Base-by-base conservation (phyloP, 164 flowering plant genomes). In the Chloranthus sessilifolius region DNA sequence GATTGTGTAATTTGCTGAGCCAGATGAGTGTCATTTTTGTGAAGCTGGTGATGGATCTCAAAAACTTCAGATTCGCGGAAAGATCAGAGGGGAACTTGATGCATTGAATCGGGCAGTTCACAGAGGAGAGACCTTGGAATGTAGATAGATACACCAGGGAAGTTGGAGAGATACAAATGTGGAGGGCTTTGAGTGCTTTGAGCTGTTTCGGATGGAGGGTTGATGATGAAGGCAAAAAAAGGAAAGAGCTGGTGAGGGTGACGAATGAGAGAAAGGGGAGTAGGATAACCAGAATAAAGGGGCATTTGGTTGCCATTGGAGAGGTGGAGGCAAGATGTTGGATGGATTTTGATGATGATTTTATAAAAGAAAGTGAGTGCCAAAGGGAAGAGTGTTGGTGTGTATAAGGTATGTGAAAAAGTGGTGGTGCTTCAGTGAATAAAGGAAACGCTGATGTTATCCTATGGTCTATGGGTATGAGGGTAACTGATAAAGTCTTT, bases 141-240 rank as follows among this genome's bases (percentile, higher is more conserved):
- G 98, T 72, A 53, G 74, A 66, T 68, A 92, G 80, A 43, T 95
- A 74, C 31, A 69, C 66, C 59, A 88, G 81, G 52, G 96, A 87
- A 1, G 96, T 79, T 69, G 37, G 50, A 54, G 75, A 40, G n/a
- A 79, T 76, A 23, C 91, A 91, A 55, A 88, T 63, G 70, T 70
- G 59, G 62, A 92, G 86, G n/a, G 96, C 83, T 50, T 75, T 74
- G 43, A 92, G 87, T 22, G 98, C 91, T 55, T 40, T 60, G 17
- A 83, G 65, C 44, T 92, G 96, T 39, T 88, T 83, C 4, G 98
- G 96, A 68, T 92, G 95, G 9, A 92, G 77, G 0, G 82, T 56
- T 30, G 84, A 65, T 3, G 68, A 23, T 0, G 71, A 30, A 26
- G 74, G 53, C 23, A 48, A 43, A 11, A 52, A 9, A 22, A 62